Percentiles rank a stretch among this genome's conserved stretches.
Conservation (phyloP, 192 early-diverging fungal genomes). For the Gigaspora rosea region DNA sequence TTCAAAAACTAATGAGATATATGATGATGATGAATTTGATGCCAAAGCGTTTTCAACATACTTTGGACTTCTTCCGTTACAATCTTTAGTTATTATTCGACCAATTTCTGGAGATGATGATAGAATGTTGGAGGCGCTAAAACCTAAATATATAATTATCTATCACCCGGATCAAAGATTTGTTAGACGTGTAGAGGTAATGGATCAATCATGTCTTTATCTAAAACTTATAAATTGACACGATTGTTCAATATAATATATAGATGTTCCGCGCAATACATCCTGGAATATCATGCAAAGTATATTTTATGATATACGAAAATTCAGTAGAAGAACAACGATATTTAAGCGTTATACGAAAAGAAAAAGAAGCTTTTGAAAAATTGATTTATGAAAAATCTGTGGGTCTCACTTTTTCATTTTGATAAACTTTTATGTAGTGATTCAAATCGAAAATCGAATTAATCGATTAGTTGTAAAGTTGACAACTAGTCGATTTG, state of each 20-base stretch:
- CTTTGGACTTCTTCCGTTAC: conserved; percentile 51
- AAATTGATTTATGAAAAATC: conserved; percentile 87
- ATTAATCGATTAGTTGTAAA: too few relatives aligned
- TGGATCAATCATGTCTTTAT: conserved; percentile 1
- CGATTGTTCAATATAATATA: background rate
- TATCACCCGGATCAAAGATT: conserved; percentile 89
- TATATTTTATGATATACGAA: conserved; percentile 94
- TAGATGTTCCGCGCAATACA: conserved; percentile 59
- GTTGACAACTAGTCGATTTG: too few relatives aligned
- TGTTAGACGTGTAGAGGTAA: conserved; percentile 83
- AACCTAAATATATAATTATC: conserved; percentile 85
- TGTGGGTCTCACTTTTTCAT: conserved; percentile 39
- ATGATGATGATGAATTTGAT: conserved; percentile 49
- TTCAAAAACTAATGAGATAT: conserved; percentile 13
- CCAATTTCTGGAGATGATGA: conserved; percentile 64
- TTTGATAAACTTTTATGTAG: too few relatives aligned
- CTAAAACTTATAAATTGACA: background rate
- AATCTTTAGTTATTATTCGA: conserved; percentile 56
- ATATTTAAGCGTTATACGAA: conserved; percentile 80
- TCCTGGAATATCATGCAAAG: conserved; percentile 59
- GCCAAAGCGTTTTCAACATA: conserved; percentile 43
- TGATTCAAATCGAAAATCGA: too few relatives aligned
- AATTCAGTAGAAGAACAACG: conserved; percentile 94
- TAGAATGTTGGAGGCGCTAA: conserved; percentile 62
- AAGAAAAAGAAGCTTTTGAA: conserved; percentile 94